phyloP scores from a whole-genome alignment of 371 early-diverging fungal species.

The Mucor lusitanicus region DNA sequence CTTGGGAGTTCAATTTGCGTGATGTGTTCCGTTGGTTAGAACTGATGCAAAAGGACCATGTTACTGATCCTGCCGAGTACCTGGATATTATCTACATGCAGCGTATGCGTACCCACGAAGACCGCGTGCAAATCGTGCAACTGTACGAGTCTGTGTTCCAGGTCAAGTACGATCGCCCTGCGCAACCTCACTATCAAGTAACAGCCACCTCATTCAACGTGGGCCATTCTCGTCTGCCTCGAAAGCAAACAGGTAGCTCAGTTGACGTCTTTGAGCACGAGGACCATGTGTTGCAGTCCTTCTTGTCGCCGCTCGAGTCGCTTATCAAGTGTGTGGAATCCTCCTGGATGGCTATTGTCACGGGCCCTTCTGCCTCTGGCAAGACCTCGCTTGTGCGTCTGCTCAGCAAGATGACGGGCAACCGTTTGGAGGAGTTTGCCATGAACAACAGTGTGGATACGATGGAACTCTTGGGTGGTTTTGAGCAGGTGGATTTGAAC shows the following conservation, averaged over 20 bases:
- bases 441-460: conserved; percentile 96
- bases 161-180: conserved; percentile 40
- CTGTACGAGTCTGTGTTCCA: conserved; percentile 72
- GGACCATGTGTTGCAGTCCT: conserved; percentile 66
- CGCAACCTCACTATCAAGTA: conserved; percentile 45
- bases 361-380: conserved; percentile 84
- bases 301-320: conserved; percentile 72
- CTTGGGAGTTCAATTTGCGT: conserved; percentile 98
- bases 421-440: conserved; percentile 84
- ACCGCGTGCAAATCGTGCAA: conserved; percentile 68
- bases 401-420: conserved; percentile 81
- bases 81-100: conserved; percentile 84
- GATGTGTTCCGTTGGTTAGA: conserved; percentile 97
- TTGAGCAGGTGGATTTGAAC: conserved; percentile 92
- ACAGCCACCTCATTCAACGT: conserved; percentile 52
- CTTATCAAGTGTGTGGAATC: conserved; percentile 89
- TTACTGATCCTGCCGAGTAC: conserved; percentile 68
- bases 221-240: conserved; percentile 70
- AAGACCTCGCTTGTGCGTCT: conserved; percentile 88
- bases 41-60: conserved; percentile 58
- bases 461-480: conserved; percentile 95
- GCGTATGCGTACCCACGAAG: conserved; percentile 84
- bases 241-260: conserved; percentile 28
- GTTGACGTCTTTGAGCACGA: conserved; percentile 42
- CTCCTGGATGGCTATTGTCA: conserved; percentile 93